Evolutionary conservation across 257 asterid species (phyloP).

Genomic region (Cynanchum wilfordii): DNA sequence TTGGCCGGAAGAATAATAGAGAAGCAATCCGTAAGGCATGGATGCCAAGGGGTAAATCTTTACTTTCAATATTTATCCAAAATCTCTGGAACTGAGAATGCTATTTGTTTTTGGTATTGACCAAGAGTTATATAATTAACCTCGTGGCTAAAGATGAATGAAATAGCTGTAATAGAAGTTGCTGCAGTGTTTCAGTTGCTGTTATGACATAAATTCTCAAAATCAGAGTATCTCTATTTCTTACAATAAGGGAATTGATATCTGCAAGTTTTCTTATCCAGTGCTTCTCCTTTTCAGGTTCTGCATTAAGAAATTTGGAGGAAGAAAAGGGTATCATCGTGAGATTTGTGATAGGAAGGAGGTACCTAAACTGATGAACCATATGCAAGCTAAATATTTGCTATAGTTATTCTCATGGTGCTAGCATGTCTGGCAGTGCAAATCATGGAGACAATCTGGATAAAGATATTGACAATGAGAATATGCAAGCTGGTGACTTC

Average conservation of each 20-base stretch:
- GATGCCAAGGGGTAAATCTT: slow-evolving; percentile 67
- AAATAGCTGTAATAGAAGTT: background rate
- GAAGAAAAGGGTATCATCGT: slow-evolving; percentile 69
- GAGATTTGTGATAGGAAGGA: slow-evolving; percentile 85
- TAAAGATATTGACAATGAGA: slow-evolving; percentile 63
- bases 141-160: background rate
- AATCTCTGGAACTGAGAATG: background rate
- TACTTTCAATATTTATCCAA: background rate
- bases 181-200: background rate
- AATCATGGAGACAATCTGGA: slow-evolving; percentile 61
- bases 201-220: background rate
- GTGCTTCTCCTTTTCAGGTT: slow-evolving; percentile 36
- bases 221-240: background rate
- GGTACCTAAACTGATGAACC: slow-evolving; percentile 40
- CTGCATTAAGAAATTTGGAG: slow-evolving; percentile 54
- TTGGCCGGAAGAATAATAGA: slow-evolving; percentile 73
- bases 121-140: background rate
- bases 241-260: background rate
- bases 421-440: slow-evolving; percentile 53
- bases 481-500: slow-evolving; percentile 62
- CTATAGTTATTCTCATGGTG: slow-evolving; percentile 31
- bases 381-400: slow-evolving; percentile 21
- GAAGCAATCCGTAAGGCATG: slow-evolving; percentile 89
- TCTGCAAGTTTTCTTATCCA: background rate
- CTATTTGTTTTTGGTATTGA: background rate